Percentiles rank a stretch among this genome's conserved stretches.
Evolutionary conservation across 73 alveolate genomes (phyloP).

Genomic region (Paramecium tetraurelia): DNA sequence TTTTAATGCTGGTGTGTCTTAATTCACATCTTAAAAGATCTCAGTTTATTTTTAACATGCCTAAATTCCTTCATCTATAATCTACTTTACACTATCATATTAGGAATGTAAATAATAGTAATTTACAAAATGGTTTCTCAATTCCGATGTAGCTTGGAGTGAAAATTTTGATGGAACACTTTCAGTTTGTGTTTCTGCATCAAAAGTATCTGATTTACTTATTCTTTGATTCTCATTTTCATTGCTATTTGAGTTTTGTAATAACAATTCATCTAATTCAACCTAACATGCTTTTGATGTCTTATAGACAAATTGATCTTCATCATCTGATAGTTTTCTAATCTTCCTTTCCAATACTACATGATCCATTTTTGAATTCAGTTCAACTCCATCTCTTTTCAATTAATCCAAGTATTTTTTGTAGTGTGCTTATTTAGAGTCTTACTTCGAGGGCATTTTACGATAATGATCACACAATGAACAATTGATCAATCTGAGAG

Average conservation of each 20-base stretch:
- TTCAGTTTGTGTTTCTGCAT: not conserved
- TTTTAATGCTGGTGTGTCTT: not conserved
- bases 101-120: not conserved
- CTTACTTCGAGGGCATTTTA: not conserved
- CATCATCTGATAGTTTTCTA: not conserved
- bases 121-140: not conserved
- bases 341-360: not conserved
- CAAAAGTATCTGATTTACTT: not conserved
- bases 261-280: not conserved
- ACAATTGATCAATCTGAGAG: not conserved
- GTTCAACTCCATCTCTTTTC: slow-evolving; percentile 18
- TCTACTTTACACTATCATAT: not conserved
- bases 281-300: not conserved
- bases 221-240: not conserved
- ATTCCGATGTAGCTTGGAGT: not conserved
- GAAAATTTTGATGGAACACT: not conserved
- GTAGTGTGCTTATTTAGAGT: not conserved
- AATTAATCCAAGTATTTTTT: not conserved
- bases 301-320: not conserved
- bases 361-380: slow-evolving; percentile 4
- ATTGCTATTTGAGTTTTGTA: not conserved
- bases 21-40: not conserved
- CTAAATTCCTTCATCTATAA: not conserved
- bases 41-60: not conserved
- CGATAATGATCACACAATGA: slow-evolving; percentile 10